Percentiles rank a stretch among this genome's conserved stretches.
Evolutionary conservation across 73 alveolate genomes (phyloP).

Genomic region (Effrenium voratum): DNA sequence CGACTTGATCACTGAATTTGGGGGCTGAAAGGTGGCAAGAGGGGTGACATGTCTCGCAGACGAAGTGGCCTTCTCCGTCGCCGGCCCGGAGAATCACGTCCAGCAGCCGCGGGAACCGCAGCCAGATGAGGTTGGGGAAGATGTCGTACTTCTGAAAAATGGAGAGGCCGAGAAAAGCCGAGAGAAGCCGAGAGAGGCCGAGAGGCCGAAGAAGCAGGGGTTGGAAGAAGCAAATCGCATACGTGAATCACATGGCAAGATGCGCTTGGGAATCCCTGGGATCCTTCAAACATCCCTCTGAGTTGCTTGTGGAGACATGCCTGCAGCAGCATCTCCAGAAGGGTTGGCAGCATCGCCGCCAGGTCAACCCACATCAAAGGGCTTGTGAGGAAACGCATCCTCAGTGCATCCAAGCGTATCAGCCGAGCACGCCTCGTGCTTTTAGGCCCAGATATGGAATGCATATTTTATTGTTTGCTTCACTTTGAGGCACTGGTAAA

Average conservation of each 20-base stretch:
- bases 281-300: background rate
- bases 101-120: conserved; percentile 76
- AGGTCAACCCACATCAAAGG: conserved; percentile 65
- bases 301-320: too few relatives aligned
- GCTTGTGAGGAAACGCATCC: conserved; percentile 47
- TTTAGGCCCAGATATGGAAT: too few relatives aligned
- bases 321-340: conserved; percentile 19
- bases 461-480: too few relatives aligned
- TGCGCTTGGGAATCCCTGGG: too few relatives aligned
- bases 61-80: conserved; percentile 61
- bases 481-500: too few relatives aligned
- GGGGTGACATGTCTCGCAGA: too few relatives aligned
- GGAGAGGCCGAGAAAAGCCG: background rate
- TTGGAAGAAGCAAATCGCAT: background rate
- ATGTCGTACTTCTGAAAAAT: conserved; percentile 23
- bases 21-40: too few relatives aligned
- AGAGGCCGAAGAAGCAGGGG: background rate
- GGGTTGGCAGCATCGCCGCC: conserved; percentile 64
- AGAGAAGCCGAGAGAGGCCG: background rate
- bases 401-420: too few relatives aligned
- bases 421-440: too few relatives aligned
- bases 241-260: too few relatives aligned
- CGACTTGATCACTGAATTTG: too few relatives aligned
- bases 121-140: conserved; percentile 81
- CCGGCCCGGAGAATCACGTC: conserved; percentile 60